These are phyloP conservation scores for Fraxinus nigra DNA, from an alignment of 305 asterid genomes.

Conservation along the genomic window DNA sequence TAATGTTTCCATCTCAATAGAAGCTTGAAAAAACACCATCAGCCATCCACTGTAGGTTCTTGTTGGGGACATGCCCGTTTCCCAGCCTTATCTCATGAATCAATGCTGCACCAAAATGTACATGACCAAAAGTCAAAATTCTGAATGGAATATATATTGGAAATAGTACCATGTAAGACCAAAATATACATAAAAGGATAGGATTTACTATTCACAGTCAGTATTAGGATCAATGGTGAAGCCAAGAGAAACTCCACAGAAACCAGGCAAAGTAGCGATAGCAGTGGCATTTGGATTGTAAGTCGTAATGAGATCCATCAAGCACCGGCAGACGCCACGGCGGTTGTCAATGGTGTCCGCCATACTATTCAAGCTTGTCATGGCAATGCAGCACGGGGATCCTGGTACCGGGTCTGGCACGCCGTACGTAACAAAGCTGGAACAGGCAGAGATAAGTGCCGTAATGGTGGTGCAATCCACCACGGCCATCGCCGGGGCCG, in stretches of 20 bases:
- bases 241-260: slow-evolving; percentile 85
- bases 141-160: neutral
- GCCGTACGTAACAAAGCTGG: slow-evolving; percentile 59
- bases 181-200: neutral
- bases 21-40: neutral
- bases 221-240: slow-evolving; percentile 78
- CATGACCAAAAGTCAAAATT: neutral
- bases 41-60: neutral
- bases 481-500: neutral
- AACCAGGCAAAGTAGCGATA: slow-evolving; percentile 83
- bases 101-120: neutral
- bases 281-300: slow-evolving; percentile 72
- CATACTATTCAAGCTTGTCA: slow-evolving; percentile 48
- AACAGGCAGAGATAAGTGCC: slow-evolving; percentile 67
- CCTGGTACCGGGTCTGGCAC: slow-evolving; percentile 71
- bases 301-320: slow-evolving; percentile 55
- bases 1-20: neutral
- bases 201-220: slow-evolving; percentile 71
- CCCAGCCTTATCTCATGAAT: neutral
- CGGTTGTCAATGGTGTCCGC: slow-evolving; percentile 49
- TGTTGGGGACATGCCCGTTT: neutral
- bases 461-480: slow-evolving; percentile 64
- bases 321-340: slow-evolving; percentile 61
- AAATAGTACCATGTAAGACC: neutral
- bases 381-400: slow-evolving; percentile 82